Conservation (phyloP, 1,284 basidiomycete genomes). For the Neotropicomus parvogracilis region DNA sequence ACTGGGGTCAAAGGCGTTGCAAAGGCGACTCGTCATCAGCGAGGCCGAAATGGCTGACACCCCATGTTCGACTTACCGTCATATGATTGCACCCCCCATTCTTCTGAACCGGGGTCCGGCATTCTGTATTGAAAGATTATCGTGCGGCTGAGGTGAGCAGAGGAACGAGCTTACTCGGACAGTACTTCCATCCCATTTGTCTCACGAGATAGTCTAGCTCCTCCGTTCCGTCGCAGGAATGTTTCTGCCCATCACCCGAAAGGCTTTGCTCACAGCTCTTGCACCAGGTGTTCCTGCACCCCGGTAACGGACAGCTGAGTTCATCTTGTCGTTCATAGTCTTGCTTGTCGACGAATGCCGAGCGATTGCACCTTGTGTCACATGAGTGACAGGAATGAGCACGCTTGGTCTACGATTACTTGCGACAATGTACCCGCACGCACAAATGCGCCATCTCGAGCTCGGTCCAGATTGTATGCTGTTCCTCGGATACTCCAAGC, state of each 20-base stretch:
- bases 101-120: conserved; percentile 56
- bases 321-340: conserved; percentile 42
- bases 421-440: conserved; percentile 41
- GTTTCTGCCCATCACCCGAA: conserved; percentile 35
- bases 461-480: conserved; percentile 47
- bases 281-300: conserved; percentile 52
- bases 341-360: conserved; percentile 46
- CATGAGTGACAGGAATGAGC: conserved; percentile 1
- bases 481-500: conserved; percentile 46
- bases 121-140: conserved; percentile 39
- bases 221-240: conserved; percentile 55
- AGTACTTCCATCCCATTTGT: conserved; percentile 53
- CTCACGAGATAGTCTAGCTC: conserved; percentile 51
- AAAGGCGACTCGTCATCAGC: background rate
- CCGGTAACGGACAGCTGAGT: conserved; percentile 43
- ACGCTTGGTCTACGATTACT: conserved; percentile 13
- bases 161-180: conserved; percentile 43
- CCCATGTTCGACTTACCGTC: conserved; percentile 41
- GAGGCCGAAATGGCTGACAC: background rate
- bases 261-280: conserved; percentile 50
- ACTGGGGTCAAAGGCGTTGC: conserved; percentile 35
- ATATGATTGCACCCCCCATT: conserved; percentile 63
- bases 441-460: conserved; percentile 51
- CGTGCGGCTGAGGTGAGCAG: background rate
- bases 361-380: conserved; percentile 40